Base-by-base conservation (phyloP, 768 basidiomycete genomes). In the Saitozyma podzolica region DNA sequence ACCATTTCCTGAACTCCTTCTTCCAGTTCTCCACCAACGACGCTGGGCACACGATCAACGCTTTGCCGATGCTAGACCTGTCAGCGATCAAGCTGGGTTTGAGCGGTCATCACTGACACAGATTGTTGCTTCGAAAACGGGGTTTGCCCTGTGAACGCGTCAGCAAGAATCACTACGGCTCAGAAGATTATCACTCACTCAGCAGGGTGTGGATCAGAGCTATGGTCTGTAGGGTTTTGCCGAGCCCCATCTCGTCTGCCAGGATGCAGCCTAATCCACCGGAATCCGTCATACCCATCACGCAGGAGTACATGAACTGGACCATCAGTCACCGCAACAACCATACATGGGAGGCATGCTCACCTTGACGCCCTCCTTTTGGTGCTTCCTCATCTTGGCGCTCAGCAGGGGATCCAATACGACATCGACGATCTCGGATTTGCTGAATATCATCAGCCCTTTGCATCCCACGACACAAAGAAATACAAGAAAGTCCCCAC, bases 171-270 rank as follows among this genome's bases (percentile, higher is more conserved):
- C 49, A 39, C n/a, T 40, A 9, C 49, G 50, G 41, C 14, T 40
- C 6, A 65, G 49, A 43, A 54, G 57, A 29, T 59, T n/a, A 20
- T 11, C 20, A 80, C 87, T 72, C 73, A 93, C 93, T 90, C 17
- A 99, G 84, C 9, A 99, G 81, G 0, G 92, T 97, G 89, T 92
- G 93, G 8, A 97, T 82, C 13, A 99, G 84, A n/a, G 88, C 83
- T 58, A 99, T 94, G 0, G 94, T 94, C 87, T 93, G 77, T 54
- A 77, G 61, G 0, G 93, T 96, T 82, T 99, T 99, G n/a, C 96
- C 96, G 54, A 99, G 85, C 54, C 95, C 95, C 94, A 94, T 88
- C 72, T 98, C 96, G 79, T 99, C 96, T 1, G 95, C 96, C 41
- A 99, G 84, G 67, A 99, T 96, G 70, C 92, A 94, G 0, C 95